Conservation (phyloP, 2,329 filamentous ascomycete species). For the Fusarium brevicatenulatum region DNA sequence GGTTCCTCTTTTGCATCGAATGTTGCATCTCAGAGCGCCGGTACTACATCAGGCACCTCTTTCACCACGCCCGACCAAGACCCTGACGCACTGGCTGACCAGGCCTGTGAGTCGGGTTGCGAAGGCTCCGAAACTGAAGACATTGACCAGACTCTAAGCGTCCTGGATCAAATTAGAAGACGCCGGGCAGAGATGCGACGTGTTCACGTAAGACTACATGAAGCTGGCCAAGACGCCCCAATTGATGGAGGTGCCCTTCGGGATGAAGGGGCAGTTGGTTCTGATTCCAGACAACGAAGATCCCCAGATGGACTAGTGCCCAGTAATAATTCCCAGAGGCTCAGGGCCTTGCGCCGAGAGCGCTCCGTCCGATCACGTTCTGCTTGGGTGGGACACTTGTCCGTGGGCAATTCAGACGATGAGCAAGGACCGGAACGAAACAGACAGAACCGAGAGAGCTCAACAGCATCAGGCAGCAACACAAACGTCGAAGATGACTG, state of each 20-base stretch:
- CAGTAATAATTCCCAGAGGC: neutral
- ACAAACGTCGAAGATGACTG: slow-evolving; percentile 49
- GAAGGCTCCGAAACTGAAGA: slow-evolving; percentile 67
- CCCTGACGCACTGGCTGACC: slow-evolving; percentile 51
- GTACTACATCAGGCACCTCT: slow-evolving; percentile 57
- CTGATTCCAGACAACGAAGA: slow-evolving; percentile 20
- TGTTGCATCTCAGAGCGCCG: slow-evolving; percentile 54
- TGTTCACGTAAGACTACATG: slow-evolving; percentile 32
- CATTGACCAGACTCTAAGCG: slow-evolving; percentile 55
- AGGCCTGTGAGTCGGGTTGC: slow-evolving; percentile 62
- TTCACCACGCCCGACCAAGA: slow-evolving; percentile 47
- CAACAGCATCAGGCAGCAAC: slow-evolving; percentile 29
- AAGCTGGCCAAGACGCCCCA: slow-evolving; percentile 28
- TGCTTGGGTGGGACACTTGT: slow-evolving; percentile 43
- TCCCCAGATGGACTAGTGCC: slow-evolving; percentile 20
- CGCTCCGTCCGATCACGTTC: slow-evolving; percentile 13
- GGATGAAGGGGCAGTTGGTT: slow-evolving; percentile 11
- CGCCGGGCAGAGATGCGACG: slow-evolving; percentile 29
- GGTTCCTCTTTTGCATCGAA: slow-evolving; percentile 84
- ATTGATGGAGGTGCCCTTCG: slow-evolving; percentile 11
- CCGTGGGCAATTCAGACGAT: slow-evolving; percentile 44
- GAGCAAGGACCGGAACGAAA: slow-evolving; percentile 35
- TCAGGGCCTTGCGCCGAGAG: slow-evolving; percentile 2
- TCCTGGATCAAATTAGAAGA: slow-evolving; percentile 21
- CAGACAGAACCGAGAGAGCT: slow-evolving; percentile 35